Base-by-base conservation (phyloP, 176 grass and related monocot genomes). In the Oryza punctata region DNA sequence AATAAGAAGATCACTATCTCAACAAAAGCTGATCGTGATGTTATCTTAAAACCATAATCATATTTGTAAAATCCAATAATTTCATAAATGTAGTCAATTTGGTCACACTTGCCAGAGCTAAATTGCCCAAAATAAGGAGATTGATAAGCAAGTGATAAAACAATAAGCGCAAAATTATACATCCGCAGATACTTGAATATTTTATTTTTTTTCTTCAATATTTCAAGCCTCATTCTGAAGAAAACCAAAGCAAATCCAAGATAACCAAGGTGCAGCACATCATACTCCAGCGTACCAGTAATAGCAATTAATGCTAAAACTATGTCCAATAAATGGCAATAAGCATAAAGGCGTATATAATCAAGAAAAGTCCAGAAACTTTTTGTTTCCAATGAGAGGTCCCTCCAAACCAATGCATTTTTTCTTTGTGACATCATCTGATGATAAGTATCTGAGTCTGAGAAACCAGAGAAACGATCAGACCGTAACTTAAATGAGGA, bases 341-440 rank as follows among this genome's bases (percentile, higher is more conserved):
- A 98, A 60, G 73, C 88, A 85, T 98, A 98, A 52, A 95, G 90
- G 47, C 95, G 78, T 50, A 95, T 50, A 86, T 98, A 98, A 85
- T 98, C 95, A 83, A 95, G 88, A 87, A 95, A 98, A 64, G 95
- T 98, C 95, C 95, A 98, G 61, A 98, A 92, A 77, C 95, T 98
- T 89, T 98, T 98, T 82, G 92, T 98, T 95, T 98, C 95, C 79
- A 98, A 92, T 80, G 95, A 98, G 37, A 98, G 92, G 72, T 98
- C 95, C 64, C 81, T 95, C 95, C 95, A 98, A 65, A 98, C 92
- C 74, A 86, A 76, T 38, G 80, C 89, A 82, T 94, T 98, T 87
- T 91, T 94, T 69, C 91, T 88, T 85, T 98, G 92, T 64, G 90
- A 92, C 46, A 81, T 73, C 95, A 93, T 98, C 68, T 90, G 91